phyloP scores from a whole-genome alignment of 2,329 filamentous ascomycete genomes.

The Aspergillus piperis region DNA sequence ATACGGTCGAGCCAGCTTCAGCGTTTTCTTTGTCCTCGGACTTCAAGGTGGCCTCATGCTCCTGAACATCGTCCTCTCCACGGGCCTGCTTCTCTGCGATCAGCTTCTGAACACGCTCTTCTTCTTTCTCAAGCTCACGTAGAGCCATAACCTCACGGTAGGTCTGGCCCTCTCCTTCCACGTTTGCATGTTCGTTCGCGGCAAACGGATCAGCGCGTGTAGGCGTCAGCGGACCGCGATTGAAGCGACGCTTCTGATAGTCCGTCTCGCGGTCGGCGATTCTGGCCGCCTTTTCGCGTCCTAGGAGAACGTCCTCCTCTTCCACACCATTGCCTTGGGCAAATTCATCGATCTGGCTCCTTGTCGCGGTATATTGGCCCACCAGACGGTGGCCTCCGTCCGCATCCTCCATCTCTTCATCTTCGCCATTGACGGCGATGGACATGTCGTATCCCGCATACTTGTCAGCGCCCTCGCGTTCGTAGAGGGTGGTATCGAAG shows the following conservation, averaged over 20 bases:
- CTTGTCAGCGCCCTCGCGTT: conserved; percentile 73
- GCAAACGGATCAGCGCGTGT: conserved; percentile 85
- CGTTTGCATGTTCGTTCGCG: conserved; percentile 68
- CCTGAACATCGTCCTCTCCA: conserved; percentile 60
- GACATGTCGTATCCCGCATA: conserved; percentile 90
- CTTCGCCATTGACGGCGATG: conserved; percentile 75
- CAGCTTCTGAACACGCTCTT: conserved; percentile 77
- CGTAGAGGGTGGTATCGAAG: conserved; percentile 87
- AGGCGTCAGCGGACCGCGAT: conserved; percentile 76
- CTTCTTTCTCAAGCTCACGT: conserved; percentile 88
- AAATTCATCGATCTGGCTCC: conserved; percentile 91
- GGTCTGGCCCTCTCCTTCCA: conserved; percentile 70
- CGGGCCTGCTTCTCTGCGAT: conserved; percentile 74
- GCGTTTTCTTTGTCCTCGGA: conserved; percentile 72
- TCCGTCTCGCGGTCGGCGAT: conserved; percentile 94
- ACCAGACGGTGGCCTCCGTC: conserved; percentile 77
- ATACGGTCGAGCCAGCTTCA: conserved; percentile 68
- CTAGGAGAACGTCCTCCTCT: conserved; percentile 85
- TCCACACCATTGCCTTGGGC: conserved; percentile 81
- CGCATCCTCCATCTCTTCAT: conserved; percentile 75
- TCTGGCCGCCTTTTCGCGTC: conserved; percentile 83
- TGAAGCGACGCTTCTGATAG: conserved; percentile 93
- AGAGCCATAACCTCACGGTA: conserved; percentile 91
- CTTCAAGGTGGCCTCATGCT: conserved; percentile 73
- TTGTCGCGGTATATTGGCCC: conserved; percentile 93